Evolutionary conservation across 2,329 filamentous ascomycete genomes (phyloP).

Genomic region (Neopestalotiopsis sp.): DNA sequence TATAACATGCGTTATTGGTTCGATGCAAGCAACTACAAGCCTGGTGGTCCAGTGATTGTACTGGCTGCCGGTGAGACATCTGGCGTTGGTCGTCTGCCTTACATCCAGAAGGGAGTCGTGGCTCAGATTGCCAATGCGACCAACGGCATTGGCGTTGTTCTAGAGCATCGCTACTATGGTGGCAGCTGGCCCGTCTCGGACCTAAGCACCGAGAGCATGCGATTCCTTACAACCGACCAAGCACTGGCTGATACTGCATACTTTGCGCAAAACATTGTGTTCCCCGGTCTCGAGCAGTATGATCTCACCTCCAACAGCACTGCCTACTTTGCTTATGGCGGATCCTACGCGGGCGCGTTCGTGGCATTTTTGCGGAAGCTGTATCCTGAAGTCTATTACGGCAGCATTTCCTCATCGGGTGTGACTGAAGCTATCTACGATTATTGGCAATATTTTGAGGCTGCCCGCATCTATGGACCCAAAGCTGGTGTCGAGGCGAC

Average conservation of each 20-base stretch:
- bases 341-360: constrained; percentile 82
- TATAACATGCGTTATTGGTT: constrained; percentile 85
- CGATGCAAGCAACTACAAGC: constrained; percentile 75
- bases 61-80: constrained; percentile 74
- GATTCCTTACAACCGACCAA: constrained; percentile 85
- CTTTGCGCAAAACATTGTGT: constrained; percentile 76
- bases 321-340: constrained; percentile 81
- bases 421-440: constrained; percentile 80
- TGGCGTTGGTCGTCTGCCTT: constrained; percentile 67
- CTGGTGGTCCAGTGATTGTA: constrained; percentile 81
- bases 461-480: constrained; percentile 53
- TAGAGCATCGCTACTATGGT: constrained; percentile 90
- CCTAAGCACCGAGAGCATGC: constrained; percentile 70
- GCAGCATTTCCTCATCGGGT: constrained; percentile 79
- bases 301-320: constrained; percentile 69
- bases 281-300: constrained; percentile 69
- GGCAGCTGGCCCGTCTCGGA: constrained; percentile 72
- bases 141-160: constrained; percentile 75
- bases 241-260: constrained; percentile 81
- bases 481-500: constrained; percentile 68
- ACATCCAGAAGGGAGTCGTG: constrained; percentile 78
- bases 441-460: constrained; percentile 69
- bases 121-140: constrained; percentile 73
- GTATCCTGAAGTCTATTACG: constrained; percentile 82
- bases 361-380: constrained; percentile 76